Conservation (phyloP, 129 eudicot species). For the Smallanthus sonchifolius region DNA sequence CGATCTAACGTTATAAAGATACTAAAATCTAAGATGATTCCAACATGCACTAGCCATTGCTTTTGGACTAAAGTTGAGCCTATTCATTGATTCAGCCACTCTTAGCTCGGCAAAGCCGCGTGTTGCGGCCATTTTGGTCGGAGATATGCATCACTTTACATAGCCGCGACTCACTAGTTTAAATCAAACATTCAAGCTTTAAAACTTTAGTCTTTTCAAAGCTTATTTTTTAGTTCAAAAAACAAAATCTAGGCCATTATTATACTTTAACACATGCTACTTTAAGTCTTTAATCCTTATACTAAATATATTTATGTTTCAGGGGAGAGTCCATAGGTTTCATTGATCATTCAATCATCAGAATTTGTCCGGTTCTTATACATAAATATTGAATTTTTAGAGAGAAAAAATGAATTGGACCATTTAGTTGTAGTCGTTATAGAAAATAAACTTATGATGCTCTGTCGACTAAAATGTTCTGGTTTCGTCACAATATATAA, state of each 20-base stretch:
- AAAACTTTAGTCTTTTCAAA: neutral
- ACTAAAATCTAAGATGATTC: neutral
- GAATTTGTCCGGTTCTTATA: too few species aligned
- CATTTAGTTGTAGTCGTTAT: too few species aligned
- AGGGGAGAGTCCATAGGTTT: too few species aligned
- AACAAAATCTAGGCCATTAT: neutral
- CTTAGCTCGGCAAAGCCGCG: slow-evolving; percentile 28
- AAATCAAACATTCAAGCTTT: neutral
- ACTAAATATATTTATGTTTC: too few species aligned
- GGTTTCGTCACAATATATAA: too few species aligned
- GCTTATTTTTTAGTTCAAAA: neutral
- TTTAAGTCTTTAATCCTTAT: too few species aligned
- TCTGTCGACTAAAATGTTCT: too few species aligned
- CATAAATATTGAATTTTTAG: too few species aligned
- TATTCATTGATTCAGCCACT: slow-evolving; percentile 17
- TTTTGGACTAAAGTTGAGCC: slow-evolving; percentile 29
- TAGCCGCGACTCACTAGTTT: slow-evolving; percentile 1
- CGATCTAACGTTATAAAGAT: neutral
- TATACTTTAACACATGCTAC: neutral
- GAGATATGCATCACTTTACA: neutral
- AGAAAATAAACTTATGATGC: too few species aligned
- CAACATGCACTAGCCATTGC: slow-evolving; percentile 11
- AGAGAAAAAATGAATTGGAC: too few species aligned
- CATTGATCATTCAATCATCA: too few species aligned
- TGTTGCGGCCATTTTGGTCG: slow-evolving; percentile 21